Percentiles rank a stretch among this genome's conserved stretches.
These are phyloP conservation scores for Rhizophagus clarus DNA, from an alignment of 192 early-diverging fungal species.

Conservation along the genomic window DNA sequence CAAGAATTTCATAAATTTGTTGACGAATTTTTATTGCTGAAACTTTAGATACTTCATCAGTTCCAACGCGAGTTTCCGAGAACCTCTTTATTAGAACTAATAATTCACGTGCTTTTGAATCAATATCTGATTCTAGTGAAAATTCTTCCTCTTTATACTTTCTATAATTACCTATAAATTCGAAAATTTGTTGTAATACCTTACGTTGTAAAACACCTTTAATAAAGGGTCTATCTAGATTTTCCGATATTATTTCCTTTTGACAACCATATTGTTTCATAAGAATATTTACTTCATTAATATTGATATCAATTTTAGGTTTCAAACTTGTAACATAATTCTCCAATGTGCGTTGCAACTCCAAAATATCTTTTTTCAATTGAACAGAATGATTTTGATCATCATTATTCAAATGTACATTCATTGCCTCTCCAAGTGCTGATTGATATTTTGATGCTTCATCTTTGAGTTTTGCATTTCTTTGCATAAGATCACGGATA, in stretches of 20 bases:
- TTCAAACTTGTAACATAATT: constrained; percentile 1
- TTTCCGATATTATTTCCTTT: background rate
- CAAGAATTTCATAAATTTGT: constrained; percentile 14
- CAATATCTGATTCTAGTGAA: background rate
- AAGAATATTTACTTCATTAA: background rate
- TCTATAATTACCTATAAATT: background rate
- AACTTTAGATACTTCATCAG: background rate
- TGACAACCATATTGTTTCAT: background rate
- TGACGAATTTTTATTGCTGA: constrained; percentile 22
- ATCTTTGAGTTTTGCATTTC: constrained; percentile 6
- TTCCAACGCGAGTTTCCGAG: background rate
- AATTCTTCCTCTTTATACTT: background rate
- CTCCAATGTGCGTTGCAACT: background rate
- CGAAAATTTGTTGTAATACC: background rate
- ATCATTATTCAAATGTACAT: background rate
- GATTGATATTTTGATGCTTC: constrained; percentile 2
- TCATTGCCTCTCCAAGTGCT: background rate
- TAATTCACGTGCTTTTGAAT: background rate
- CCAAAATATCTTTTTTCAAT: background rate
- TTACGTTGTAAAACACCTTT: background rate
- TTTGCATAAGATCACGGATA: background rate
- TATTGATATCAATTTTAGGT: background rate
- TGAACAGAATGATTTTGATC: constrained; percentile 16
- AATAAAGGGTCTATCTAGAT: background rate
- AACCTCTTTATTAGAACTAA: background rate